Evolutionary conservation across 148 eudicot species (phyloP).

Genomic region (Heliamphora exappendiculata): DNA sequence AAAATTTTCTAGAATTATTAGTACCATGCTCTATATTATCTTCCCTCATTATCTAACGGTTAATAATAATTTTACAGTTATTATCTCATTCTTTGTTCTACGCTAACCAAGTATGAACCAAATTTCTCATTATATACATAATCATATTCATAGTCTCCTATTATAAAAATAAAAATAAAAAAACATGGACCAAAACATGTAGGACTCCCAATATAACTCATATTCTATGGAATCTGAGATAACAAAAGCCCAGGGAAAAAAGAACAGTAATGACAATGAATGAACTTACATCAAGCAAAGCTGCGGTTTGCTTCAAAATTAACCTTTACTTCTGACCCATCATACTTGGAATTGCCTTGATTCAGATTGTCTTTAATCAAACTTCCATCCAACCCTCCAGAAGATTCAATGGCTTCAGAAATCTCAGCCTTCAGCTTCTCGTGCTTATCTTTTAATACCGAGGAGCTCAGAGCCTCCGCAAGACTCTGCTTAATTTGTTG

Average conservation of each 20-base stretch:
- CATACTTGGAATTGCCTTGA: constrained; percentile 8
- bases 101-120: too few relatives aligned
- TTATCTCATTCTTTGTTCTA: too few relatives aligned
- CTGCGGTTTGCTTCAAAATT: constrained; percentile 30
- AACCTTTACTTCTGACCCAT: constrained; percentile 26
- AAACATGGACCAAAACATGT: too few relatives aligned
- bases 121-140: too few relatives aligned
- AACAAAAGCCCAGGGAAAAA: not conserved
- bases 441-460: constrained; percentile 46
- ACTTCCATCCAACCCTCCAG: constrained; percentile 32
- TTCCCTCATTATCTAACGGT: too few relatives aligned
- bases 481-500: constrained; percentile 49
- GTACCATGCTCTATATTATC: too few relatives aligned
- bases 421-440: constrained; percentile 47
- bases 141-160: too few relatives aligned
- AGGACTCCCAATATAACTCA: too few relatives aligned
- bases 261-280: not conserved
- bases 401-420: constrained; percentile 26
- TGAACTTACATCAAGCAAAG: constrained; percentile 23
- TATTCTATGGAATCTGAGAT: too few relatives aligned
- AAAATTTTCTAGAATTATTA: too few relatives aligned
- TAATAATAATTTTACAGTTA: too few relatives aligned
- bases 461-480: constrained; percentile 37
- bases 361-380: constrained; percentile 27
- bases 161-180: too few relatives aligned